phyloP scores from a whole-genome alignment of 2,329 filamentous ascomycete species.

The Alternaria solani region DNA sequence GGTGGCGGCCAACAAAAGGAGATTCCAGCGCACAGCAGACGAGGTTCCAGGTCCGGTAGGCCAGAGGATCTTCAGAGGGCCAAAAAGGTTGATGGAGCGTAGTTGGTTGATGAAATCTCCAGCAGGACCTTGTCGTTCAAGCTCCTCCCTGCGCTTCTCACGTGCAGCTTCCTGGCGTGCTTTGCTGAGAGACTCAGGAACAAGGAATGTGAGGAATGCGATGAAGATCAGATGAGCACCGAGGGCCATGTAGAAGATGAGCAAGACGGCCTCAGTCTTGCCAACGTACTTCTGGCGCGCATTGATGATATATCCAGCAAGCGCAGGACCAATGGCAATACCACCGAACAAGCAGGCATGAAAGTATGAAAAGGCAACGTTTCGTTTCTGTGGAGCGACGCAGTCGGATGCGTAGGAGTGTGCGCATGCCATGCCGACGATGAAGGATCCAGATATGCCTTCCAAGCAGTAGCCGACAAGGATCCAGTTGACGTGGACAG shows the following conservation, averaged over 20 bases:
- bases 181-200: slow-evolving; percentile 85
- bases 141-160: slow-evolving; percentile 67
- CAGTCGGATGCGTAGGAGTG: slow-evolving; percentile 93
- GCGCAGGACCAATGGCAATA: slow-evolving; percentile 83
- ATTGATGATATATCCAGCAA: slow-evolving; percentile 82
- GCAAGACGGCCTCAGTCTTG: slow-evolving; percentile 74
- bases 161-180: slow-evolving; percentile 74
- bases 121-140: slow-evolving; percentile 44
- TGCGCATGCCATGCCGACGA: slow-evolving; percentile 77
- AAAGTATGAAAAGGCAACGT: slow-evolving; percentile 86
- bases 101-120: slow-evolving; percentile 56
- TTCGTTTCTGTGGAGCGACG: slow-evolving; percentile 78
- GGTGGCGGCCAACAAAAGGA: slow-evolving; percentile 80
- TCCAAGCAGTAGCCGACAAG: slow-evolving; percentile 80
- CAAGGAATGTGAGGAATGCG: slow-evolving; percentile 70
- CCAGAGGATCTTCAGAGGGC: slow-evolving; percentile 78
- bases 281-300: slow-evolving; percentile 40
- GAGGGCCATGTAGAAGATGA: slow-evolving; percentile 85
- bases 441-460: slow-evolving; percentile 88
- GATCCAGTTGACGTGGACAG: slow-evolving; percentile 78
- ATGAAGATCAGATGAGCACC: slow-evolving; percentile 78
- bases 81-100: slow-evolving; percentile 70
- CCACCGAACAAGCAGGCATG: slow-evolving; percentile 89
- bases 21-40: slow-evolving; percentile 73
- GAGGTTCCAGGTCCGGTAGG: slow-evolving; percentile 72